phyloP scores from a whole-genome alignment of 208 protist genomes.

The Leptomonas pyrrhocoris region DNA sequence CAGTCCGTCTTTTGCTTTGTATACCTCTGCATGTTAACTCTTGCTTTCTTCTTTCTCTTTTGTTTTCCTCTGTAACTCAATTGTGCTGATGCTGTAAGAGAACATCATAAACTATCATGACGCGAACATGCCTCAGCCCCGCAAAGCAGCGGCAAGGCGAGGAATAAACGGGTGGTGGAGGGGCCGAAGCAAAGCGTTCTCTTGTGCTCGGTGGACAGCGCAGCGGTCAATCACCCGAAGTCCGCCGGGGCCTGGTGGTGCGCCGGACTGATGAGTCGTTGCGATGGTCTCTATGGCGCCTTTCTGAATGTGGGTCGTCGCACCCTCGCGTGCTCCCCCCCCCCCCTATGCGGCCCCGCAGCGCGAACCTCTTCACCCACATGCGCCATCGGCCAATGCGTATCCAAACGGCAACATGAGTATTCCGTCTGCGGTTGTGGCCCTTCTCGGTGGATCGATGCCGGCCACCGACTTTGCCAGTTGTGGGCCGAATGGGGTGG shows the following conservation, averaged over 20 bases:
- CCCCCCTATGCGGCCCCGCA: no score
- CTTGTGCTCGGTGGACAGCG: background rate
- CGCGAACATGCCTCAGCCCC: slow-evolving; percentile 3
- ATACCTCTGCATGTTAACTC: no score
- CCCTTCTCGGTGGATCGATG: no score
- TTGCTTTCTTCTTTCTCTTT: background rate
- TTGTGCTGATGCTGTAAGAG: no score
- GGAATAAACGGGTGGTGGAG: background rate
- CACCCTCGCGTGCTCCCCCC: background rate
- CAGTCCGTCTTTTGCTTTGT: background rate
- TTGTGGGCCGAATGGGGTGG: background rate
- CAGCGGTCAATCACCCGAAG: background rate
- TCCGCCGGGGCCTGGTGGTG: slow-evolving; percentile 2
- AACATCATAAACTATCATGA: no score
- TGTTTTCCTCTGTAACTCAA: background rate
- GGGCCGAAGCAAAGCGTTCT: background rate
- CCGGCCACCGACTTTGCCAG: no score
- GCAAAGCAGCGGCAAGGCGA: slow-evolving; percentile 2
- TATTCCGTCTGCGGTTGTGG: no score
- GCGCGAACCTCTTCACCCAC: no score
- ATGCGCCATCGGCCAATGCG: no score
- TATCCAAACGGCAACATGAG: no score
- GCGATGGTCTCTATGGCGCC: background rate
- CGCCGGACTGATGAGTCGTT: background rate
- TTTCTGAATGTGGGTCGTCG: background rate